Evolutionary conservation across 768 basidiomycete genomes (phyloP).

Genomic region (Suillus americanus): DNA sequence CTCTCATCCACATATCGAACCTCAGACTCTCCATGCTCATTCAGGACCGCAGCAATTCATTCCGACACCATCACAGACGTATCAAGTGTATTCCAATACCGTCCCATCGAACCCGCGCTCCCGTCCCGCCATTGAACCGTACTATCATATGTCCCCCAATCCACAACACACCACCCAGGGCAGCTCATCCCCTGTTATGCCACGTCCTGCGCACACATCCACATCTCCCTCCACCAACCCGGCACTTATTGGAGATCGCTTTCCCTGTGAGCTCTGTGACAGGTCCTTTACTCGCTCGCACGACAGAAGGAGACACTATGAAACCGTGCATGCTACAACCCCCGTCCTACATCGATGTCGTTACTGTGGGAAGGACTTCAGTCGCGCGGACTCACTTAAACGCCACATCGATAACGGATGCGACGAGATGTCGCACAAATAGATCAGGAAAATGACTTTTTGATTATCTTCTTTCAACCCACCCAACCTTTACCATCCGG

Average conservation of each 20-base stretch:
- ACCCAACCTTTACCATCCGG: neutral
- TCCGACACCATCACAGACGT: conserved; percentile 48
- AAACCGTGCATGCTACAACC: conserved; percentile 68
- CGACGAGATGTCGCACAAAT: conserved; percentile 49
- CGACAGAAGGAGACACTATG: conserved; percentile 79
- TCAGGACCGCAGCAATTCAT: conserved; percentile 37
- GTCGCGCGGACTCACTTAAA: conserved; percentile 77
- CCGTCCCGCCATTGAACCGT: conserved; percentile 35
- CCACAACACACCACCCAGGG: conserved; percentile 30
- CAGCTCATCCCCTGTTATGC: conserved; percentile 1
- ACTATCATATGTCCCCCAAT: conserved; percentile 41
- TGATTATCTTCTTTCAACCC: conserved; percentile 1
- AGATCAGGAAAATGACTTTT: conserved; percentile 15
- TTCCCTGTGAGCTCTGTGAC: conserved; percentile 70
- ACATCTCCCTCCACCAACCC: conserved; percentile 22
- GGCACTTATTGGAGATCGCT: conserved; percentile 54
- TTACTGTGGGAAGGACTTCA: conserved; percentile 76
- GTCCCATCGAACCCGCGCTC: conserved; percentile 25
- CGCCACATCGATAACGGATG: conserved; percentile 82
- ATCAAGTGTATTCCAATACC: conserved; percentile 34
- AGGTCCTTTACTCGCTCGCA: conserved; percentile 80
- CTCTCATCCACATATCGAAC: conserved; percentile 15
- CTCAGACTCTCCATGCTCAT: conserved; percentile 18
- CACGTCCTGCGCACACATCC: conserved; percentile 18
- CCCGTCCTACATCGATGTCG: conserved; percentile 70